These are phyloP conservation scores for Paraphoma sp. DNA, from an alignment of 2,329 filamentous ascomycete species.

Conservation along the genomic window DNA sequence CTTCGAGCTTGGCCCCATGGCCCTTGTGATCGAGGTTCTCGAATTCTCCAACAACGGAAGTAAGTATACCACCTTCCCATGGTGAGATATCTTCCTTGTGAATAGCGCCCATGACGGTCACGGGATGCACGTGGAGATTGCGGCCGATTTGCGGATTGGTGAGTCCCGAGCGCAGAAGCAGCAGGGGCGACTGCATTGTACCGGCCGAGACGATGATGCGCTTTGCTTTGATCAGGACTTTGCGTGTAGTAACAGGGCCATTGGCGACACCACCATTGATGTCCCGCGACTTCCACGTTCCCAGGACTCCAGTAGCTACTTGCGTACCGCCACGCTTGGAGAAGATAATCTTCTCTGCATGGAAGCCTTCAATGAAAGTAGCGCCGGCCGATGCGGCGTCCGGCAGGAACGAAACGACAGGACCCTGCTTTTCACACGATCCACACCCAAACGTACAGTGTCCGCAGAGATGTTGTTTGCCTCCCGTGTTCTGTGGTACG, in stretches of 20 bases:
- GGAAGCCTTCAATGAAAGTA: constrained; percentile 82
- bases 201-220: constrained; percentile 82
- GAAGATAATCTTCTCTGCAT: constrained; percentile 74
- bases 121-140: constrained; percentile 84
- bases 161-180: constrained; percentile 80
- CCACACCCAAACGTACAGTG: constrained; percentile 67
- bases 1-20: constrained; percentile 84
- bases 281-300: constrained; percentile 77
- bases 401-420: constrained; percentile 76
- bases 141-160: constrained; percentile 82
- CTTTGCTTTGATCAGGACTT: constrained; percentile 77
- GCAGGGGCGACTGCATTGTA: constrained; percentile 75
- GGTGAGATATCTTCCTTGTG: constrained; percentile 72
- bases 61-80: constrained; percentile 77
- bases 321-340: constrained; percentile 60
- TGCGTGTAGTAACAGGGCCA: constrained; percentile 59
- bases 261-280: constrained; percentile 64
- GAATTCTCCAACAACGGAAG: constrained; percentile 76
- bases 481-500: constrained; percentile 81
- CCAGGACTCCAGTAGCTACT: constrained; percentile 73
- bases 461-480: constrained; percentile 75
- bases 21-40: constrained; percentile 81
- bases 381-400: constrained; percentile 80
- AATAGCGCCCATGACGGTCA: constrained; percentile 61
- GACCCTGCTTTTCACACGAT: constrained; percentile 78